Percentiles rank a stretch among this genome's conserved stretches.
These are phyloP conservation scores for Allomyces arbusculus DNA, from an alignment of 192 early-diverging fungal genomes.

Conservation along the genomic window DNA sequence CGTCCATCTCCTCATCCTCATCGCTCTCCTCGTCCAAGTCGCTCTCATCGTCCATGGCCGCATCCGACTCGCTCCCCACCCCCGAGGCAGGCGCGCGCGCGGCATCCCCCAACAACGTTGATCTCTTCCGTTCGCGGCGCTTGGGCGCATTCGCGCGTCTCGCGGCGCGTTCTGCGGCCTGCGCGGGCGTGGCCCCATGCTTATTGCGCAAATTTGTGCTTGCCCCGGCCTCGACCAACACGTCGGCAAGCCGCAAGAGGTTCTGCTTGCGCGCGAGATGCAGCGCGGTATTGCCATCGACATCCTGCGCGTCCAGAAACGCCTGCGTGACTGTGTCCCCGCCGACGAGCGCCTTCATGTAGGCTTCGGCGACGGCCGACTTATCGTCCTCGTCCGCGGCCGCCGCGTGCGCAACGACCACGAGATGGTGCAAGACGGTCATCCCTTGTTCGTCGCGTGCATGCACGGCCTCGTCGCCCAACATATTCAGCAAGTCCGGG, in stretches of 20 bases:
- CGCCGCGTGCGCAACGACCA: not conserved
- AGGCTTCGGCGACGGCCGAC: not conserved
- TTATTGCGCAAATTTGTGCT: too few relatives aligned
- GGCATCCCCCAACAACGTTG: too few relatives aligned
- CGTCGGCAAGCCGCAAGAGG: too few relatives aligned
- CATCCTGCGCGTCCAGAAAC: slow-evolving; percentile 5
- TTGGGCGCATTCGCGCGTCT: too few relatives aligned
- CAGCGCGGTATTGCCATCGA: slow-evolving; percentile 15
- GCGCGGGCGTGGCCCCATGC: too few relatives aligned
- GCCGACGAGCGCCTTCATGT: not conserved
- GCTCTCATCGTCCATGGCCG: not conserved
- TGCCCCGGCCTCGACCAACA: too few relatives aligned
- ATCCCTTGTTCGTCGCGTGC: not conserved
- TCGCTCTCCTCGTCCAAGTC: not conserved
- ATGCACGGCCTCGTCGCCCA: not conserved
- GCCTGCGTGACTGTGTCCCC: not conserved
- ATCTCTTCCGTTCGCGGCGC: too few relatives aligned
- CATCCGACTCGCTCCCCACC: not conserved
- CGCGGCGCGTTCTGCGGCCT: too few relatives aligned
- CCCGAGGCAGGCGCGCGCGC: too few relatives aligned
- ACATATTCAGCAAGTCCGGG: not conserved
- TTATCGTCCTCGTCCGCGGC: not conserved
- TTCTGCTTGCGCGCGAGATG: slow-evolving; percentile 12
- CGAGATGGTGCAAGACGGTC: not conserved
- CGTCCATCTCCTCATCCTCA: not conserved